These are phyloP conservation scores for Amauroascus verrucosus DNA, from an alignment of 2,329 filamentous ascomycete genomes.

Conservation along the genomic window DNA sequence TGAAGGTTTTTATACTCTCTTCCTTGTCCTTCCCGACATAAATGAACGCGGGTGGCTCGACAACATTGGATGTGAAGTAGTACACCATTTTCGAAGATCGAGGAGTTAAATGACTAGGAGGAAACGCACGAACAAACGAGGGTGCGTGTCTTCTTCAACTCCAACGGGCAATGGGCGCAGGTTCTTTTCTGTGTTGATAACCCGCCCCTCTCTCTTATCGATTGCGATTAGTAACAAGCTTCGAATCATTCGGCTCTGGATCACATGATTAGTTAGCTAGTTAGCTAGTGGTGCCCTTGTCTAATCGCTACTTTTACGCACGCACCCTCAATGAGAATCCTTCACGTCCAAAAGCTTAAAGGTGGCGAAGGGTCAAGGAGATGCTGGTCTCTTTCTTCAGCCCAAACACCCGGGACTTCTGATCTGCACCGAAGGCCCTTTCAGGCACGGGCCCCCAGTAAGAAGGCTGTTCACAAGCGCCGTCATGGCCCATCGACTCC, in stretches of 20 bases:
- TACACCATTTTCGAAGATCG: slow-evolving; percentile 62
- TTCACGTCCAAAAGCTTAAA: no score
- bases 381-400: background rate
- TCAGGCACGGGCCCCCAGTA: background rate
- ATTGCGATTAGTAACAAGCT: background rate
- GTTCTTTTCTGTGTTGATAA: background rate
- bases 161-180: background rate
- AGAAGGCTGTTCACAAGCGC: background rate
- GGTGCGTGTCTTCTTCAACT: background rate
- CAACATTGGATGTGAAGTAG: slow-evolving; percentile 82
- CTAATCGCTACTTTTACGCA: no score
- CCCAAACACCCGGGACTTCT: background rate
- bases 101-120: background rate
- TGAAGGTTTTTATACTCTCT: slow-evolving; percentile 58
- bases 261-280: background rate
- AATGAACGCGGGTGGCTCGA: slow-evolving; percentile 72
- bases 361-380: background rate
- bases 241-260: no score
- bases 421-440: background rate
- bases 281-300: background rate
- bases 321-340: no score
- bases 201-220: background rate
- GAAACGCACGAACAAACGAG: background rate
- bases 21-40: slow-evolving; percentile 99
- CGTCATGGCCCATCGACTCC: background rate